Evolutionary conservation across 768 basidiomycete species (phyloP).

Genomic region (Boletus huronensis): DNA sequence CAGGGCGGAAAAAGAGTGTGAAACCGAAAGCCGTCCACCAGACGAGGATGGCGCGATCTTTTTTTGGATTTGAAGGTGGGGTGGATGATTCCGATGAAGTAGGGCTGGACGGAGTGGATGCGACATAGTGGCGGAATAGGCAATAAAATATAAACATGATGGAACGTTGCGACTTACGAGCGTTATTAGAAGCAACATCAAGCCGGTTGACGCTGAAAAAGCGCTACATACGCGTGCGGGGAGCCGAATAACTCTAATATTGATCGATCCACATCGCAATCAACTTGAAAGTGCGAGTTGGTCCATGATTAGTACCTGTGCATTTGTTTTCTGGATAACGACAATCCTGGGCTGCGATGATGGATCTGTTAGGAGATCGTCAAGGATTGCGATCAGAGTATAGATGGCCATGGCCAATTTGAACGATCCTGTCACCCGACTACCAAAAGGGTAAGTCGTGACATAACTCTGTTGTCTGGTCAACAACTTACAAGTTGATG

Average conservation of each 20-base stretch:
- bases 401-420: too few species aligned
- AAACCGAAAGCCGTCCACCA: conserved; percentile 13
- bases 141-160: conserved; percentile 13
- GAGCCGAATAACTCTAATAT: not conserved
- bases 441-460: not conserved
- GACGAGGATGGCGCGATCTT: conserved; percentile 5
- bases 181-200: not conserved
- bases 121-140: conserved; percentile 6
- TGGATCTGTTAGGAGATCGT: not conserved
- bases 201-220: not conserved
- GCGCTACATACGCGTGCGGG: not conserved
- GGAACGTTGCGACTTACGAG: not conserved
- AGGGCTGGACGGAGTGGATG: not conserved
- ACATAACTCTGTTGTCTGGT: not conserved
- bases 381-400: not conserved
- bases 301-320: not conserved
- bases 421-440: too few species aligned
- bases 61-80: not conserved
- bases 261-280: too few species aligned
- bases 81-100: not conserved
- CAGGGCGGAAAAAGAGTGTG: conserved; percentile 11
- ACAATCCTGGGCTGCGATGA: not conserved
- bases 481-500: too few species aligned
- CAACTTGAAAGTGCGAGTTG: not conserved
- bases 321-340: not conserved